These are phyloP conservation scores for Plasmodium reichenowi DNA, from an alignment of 169 alveolate species.

Conservation along the genomic window DNA sequence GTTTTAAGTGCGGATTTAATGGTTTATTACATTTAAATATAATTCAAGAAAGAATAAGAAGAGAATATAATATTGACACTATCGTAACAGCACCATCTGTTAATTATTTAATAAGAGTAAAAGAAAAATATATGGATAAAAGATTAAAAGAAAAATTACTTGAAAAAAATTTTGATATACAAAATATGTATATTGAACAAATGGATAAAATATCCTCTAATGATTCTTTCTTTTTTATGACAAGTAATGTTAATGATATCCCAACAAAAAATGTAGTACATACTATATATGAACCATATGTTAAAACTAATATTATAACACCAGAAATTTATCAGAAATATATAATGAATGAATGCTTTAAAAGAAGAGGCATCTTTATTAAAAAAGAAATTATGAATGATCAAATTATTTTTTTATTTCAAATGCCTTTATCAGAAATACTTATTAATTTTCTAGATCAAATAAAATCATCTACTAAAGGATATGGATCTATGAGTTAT, in stretches of 20 bases:
- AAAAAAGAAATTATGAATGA: constrained; percentile 74
- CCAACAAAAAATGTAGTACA: constrained; percentile 50
- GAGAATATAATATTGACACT: constrained; percentile 90
- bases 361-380: constrained; percentile 81
- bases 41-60: constrained; percentile 92
- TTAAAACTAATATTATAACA: constrained; percentile 59
- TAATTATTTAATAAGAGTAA: constrained; percentile 79
- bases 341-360: constrained; percentile 63
- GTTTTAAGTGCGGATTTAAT: constrained; percentile 95
- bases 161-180: constrained; percentile 30
- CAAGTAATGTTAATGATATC: constrained; percentile 72
- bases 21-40: constrained; percentile 96
- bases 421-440: constrained; percentile 93
- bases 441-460: constrained; percentile 92
- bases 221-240: constrained; percentile 30
- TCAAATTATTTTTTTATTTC: constrained; percentile 84
- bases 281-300: constrained; percentile 72
- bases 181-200: constrained; percentile 9
- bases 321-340: constrained; percentile 62
- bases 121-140: constrained; percentile 75
- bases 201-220: background rate
- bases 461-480: constrained; percentile 92
- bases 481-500: constrained; percentile 92
- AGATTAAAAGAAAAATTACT: constrained; percentile 44
- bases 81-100: constrained; percentile 94